phyloP scores from a whole-genome alignment of 768 basidiomycete genomes.

The Amanita phalloides region DNA sequence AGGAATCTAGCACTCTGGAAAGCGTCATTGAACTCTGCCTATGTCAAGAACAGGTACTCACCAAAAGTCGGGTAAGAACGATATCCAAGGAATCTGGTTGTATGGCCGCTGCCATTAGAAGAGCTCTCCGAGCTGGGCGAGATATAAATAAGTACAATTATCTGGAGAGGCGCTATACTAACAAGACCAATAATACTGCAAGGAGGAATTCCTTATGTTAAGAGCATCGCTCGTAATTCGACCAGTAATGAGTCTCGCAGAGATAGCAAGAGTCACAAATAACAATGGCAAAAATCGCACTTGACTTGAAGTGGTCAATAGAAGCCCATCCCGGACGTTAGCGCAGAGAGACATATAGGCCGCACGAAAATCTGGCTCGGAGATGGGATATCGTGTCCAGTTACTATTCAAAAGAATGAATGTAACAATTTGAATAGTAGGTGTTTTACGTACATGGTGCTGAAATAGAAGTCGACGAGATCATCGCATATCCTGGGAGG shows the following conservation, averaged over 20 bases:
- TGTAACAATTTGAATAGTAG: not conserved
- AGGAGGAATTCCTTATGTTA: slow-evolving; percentile 64
- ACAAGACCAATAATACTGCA: slow-evolving; percentile 96
- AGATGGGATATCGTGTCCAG: slow-evolving; percentile 89
- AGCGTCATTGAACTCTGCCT: slow-evolving; percentile 14
- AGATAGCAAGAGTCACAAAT: slow-evolving; percentile 86
- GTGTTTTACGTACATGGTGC: slow-evolving; percentile 42
- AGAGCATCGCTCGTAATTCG: slow-evolving; percentile 73
- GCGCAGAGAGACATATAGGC: slow-evolving; percentile 56
- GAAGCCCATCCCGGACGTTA: slow-evolving; percentile 49
- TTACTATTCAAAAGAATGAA: slow-evolving; percentile 41
- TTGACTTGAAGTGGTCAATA: slow-evolving; percentile 59
- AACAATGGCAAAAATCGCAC: slow-evolving; percentile 84
- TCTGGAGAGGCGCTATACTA: slow-evolving; percentile 21
- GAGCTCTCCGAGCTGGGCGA: slow-evolving; percentile 63
- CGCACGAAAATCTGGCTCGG: slow-evolving; percentile 70
- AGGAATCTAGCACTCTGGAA: slow-evolving; percentile 43
- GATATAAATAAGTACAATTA: slow-evolving; percentile 9
- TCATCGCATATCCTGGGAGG: slow-evolving; percentile 64
- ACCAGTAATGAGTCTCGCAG: slow-evolving; percentile 79
- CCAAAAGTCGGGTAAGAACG: slow-evolving; percentile 84
- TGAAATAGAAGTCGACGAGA: slow-evolving; percentile 77
- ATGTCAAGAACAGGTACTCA: slow-evolving; percentile 23
- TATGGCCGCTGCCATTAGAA: slow-evolving; percentile 87
- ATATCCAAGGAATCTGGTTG: slow-evolving; percentile 89